phyloP scores from a whole-genome alignment of 371 early-diverging fungal genomes.

The Mucor racemosus region DNA sequence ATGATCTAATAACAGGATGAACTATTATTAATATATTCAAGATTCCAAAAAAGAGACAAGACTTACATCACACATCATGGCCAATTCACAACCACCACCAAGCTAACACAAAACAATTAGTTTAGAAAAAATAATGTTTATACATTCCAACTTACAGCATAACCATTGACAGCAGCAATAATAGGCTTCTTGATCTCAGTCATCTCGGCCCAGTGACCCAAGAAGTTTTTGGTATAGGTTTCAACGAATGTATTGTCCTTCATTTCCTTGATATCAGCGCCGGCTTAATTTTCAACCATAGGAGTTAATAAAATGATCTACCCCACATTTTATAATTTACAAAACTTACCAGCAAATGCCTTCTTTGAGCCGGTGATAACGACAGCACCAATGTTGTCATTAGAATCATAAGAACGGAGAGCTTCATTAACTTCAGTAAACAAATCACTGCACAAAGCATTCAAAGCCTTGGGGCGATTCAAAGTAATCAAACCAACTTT shows the following conservation, averaged over 20 bases:
- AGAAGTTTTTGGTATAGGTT: constrained; percentile 90
- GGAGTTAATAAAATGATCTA: not conserved
- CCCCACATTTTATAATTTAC: not conserved
- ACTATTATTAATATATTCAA: too few species aligned
- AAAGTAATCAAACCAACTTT: constrained; percentile 90
- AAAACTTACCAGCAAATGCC: constrained; percentile 87
- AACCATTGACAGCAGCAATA: constrained; percentile 97
- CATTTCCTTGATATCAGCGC: constrained; percentile 99
- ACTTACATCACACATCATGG: constrained; percentile 94
- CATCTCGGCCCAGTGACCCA: constrained; percentile 95
- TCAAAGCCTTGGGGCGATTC: constrained; percentile 95
- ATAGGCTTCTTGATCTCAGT: constrained; percentile 92
- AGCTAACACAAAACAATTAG: constrained; percentile 55
- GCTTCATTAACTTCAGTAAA: constrained; percentile 92
- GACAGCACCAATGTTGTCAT: constrained; percentile 85
- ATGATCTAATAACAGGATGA: constrained; percentile 73
- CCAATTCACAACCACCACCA: constrained; percentile 98
- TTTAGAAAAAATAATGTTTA: not conserved
- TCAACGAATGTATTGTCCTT: constrained; percentile 80
- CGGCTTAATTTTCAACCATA: constrained; percentile 63
- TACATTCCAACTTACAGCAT: constrained; percentile 71
- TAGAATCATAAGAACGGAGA: constrained; percentile 79
- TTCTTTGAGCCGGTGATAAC: constrained; percentile 95
- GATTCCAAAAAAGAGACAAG: too few species aligned
- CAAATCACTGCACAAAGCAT: constrained; percentile 93